These are phyloP conservation scores for Hanseniaspora taiwanica DNA, from an alignment of 805 yeast species.

Conservation along the genomic window DNA sequence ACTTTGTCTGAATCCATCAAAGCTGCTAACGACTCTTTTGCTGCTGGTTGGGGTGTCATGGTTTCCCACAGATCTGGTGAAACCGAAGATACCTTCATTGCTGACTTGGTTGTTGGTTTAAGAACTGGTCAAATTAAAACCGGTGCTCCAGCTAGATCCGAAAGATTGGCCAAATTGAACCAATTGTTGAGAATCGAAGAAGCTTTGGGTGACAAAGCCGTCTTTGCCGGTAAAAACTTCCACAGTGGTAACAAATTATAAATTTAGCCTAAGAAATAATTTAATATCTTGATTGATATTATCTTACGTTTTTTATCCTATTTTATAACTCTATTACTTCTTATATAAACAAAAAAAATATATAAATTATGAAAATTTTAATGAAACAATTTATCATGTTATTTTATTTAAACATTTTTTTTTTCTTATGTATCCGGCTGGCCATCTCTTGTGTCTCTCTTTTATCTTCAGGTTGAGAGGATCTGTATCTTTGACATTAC, in stretches of 20 bases:
- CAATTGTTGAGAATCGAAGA: conserved; percentile 97
- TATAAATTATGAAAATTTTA: no score
- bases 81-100: conserved; percentile 97
- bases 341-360: no score
- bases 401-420: no score
- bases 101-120: conserved; percentile 95
- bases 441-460: no score
- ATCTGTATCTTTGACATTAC: no score
- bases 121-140: conserved; percentile 98
- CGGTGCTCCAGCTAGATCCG: conserved; percentile 99
- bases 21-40: conserved; percentile 91
- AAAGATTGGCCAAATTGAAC: conserved; percentile 98
- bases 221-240: conserved; percentile 91
- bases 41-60: conserved; percentile 99
- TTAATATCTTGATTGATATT: not conserved
- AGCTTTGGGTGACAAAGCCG: conserved; percentile 94
- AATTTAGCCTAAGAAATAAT: conserved; percentile 7
- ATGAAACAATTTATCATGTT: no score
- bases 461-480: no score
- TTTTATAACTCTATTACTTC: not conserved
- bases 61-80: conserved; percentile 99
- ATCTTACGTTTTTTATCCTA: not conserved
- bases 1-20: conserved; percentile 89
- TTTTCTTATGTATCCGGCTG: no score
- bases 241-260: conserved; percentile 37